A percentile compares a stretch with the other conserved stretches of the same genome.
These are phyloP conservation scores for Strigomonas galati DNA, from an alignment of 208 protist genomes.

Conservation along the genomic window DNA sequence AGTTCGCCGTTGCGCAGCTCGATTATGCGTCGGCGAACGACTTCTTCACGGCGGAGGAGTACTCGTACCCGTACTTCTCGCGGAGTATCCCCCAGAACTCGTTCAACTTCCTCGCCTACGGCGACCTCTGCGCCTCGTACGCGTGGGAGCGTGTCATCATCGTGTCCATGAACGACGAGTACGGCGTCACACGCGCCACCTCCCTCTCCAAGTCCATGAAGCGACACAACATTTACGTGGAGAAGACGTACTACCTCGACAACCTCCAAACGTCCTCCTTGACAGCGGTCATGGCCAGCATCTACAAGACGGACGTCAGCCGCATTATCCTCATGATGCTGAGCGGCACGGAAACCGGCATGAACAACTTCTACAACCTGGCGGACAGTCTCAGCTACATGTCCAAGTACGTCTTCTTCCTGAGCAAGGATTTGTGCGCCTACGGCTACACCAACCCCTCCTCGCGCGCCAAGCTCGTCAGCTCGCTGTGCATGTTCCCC, in stretches of 20 bases:
- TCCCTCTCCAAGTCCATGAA: slow-evolving; percentile 47
- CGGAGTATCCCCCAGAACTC: slow-evolving; percentile 48
- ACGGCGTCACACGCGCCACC: slow-evolving; percentile 42
- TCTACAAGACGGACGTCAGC: slow-evolving; percentile 66
- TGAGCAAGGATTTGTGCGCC: slow-evolving; percentile 62
- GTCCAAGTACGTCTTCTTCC: slow-evolving; percentile 77
- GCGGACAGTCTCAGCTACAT: slow-evolving; percentile 49
- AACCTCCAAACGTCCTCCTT: slow-evolving; percentile 30
- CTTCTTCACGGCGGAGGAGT: slow-evolving; percentile 48
- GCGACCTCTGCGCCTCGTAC: slow-evolving; percentile 65
- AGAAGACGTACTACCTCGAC: slow-evolving; percentile 48
- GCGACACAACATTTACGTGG: slow-evolving; percentile 67
- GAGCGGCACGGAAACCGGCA: slow-evolving; percentile 38
- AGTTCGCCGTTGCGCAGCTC: slow-evolving; percentile 67
- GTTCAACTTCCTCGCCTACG: slow-evolving; percentile 51
- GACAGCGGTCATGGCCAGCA: slow-evolving; percentile 38
- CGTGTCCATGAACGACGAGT: slow-evolving; percentile 52
- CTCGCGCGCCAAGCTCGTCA: slow-evolving; percentile 51
- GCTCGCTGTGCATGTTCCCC: slow-evolving; percentile 78
- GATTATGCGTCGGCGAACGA: slow-evolving; percentile 71
- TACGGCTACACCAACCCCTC: slow-evolving; percentile 31
- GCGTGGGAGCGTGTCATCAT: slow-evolving; percentile 84
- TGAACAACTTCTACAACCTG: slow-evolving; percentile 63
- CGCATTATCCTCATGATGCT: slow-evolving; percentile 60
- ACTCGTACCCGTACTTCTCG: slow-evolving; percentile 78